Percentiles rank a stretch among this genome's conserved stretches.
Evolutionary conservation across 805 yeast species (phyloP).

Genomic region (Lipomyces mesembrius): DNA sequence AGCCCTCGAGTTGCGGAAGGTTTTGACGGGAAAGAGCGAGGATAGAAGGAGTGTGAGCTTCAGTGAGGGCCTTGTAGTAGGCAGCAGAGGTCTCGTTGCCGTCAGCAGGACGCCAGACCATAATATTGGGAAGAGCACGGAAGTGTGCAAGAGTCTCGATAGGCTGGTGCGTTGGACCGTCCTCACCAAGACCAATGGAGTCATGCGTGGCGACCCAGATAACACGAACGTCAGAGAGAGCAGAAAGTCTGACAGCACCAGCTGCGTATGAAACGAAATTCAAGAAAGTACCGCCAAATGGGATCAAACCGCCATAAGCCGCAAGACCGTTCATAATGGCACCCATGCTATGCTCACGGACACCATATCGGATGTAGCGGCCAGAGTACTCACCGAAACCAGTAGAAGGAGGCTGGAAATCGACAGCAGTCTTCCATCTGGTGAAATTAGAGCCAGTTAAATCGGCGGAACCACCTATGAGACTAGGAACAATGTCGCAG

Average conservation of each 20-base stretch:
- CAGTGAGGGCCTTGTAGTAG: slow-evolving; percentile 62
- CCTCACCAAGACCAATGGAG: slow-evolving; percentile 63
- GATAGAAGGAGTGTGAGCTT: slow-evolving; percentile 66
- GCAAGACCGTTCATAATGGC: slow-evolving; percentile 97
- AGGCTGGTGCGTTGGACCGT: slow-evolving; percentile 64
- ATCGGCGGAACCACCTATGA: slow-evolving; percentile 98
- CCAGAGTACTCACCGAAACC: slow-evolving; percentile 86
- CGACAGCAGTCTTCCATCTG: slow-evolving; percentile 78
- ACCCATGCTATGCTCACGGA: slow-evolving; percentile 99
- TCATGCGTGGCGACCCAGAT: slow-evolving; percentile 63
- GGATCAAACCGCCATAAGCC: slow-evolving; percentile 82
- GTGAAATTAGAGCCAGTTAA: slow-evolving; percentile 96
- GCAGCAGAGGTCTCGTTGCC: slow-evolving; percentile 59
- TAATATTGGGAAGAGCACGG: slow-evolving; percentile 57
- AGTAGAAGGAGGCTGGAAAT: slow-evolving; percentile 87
- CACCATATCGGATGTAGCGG: slow-evolving; percentile 96
- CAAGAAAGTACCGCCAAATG: slow-evolving; percentile 97
- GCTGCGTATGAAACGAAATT: slow-evolving; percentile 75
- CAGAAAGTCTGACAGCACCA: slow-evolving; percentile 58
- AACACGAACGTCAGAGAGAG: slow-evolving; percentile 53
- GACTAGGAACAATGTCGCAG: slow-evolving; percentile 74
- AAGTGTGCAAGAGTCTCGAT: slow-evolving; percentile 57
- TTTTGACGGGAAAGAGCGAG: slow-evolving; percentile 80
- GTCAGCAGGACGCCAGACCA: slow-evolving; percentile 60
- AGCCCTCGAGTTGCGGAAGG: slow-evolving; percentile 88